Evolutionary conservation across 2,329 filamentous ascomycete species (phyloP), one percentile per base, ranked within the genome.

Genomic region (Nannizzia gypsea): DNA sequence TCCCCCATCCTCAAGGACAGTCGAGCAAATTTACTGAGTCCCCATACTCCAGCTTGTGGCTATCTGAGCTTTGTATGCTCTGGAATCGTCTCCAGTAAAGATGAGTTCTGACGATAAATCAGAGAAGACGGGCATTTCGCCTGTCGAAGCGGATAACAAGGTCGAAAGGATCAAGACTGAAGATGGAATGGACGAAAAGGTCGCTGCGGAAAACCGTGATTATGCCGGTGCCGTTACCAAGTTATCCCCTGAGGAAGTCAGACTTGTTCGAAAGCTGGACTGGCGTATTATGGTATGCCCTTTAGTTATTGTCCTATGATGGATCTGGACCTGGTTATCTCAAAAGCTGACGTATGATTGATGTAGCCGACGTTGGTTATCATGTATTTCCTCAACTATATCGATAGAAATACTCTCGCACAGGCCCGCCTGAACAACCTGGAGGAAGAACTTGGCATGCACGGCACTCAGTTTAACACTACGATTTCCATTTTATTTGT

Each of bases 271-370:
- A 48, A 77, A 77, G 66, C 70, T 76, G 3, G 75, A 77, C 59
- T 65, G 61, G 11, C 69, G 73, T 60, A 76, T 77, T 58, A 77
- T 77, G 74, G 74, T 74, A 61, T 73, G 83, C 89, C 74, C 89
- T 90, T 76, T 93, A 96, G 31, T 36, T 36, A 36, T 36, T 36
- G 31, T 2, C 85, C 97, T 97, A 82, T 76, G 79, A 68, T 73
- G 76, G 68, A 82, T 82, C 70, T 44, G 76, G 68, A 82, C 82
- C 70, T 44, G 4, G 13, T 15, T 40, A 24, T 11, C 42, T 13
- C 20, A 6, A 48, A 42, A 44, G 48, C 60, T 61, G 42, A 57
- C 42, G 6, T 8, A 36, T 6, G 13, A 36, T 48, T 34, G 11
- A 52, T 31, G 11, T 56, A 68, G 67, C 67, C 67, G 13, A 65